These are phyloP conservation scores for Oehlia diaphana DNA, from an alignment of 192 early-diverging fungal species.

Conservation along the genomic window DNA sequence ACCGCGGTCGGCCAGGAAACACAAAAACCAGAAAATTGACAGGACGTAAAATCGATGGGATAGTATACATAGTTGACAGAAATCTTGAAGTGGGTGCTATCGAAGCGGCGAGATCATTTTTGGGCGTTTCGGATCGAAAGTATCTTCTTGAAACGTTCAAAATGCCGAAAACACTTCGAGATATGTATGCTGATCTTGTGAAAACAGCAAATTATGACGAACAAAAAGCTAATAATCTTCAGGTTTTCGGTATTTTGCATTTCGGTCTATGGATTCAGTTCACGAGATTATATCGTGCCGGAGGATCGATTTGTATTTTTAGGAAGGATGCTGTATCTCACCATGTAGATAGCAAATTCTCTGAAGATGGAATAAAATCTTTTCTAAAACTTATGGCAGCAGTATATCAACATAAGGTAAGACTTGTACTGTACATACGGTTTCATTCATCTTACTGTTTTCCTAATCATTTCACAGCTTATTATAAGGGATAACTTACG, in stretches of 20 bases:
- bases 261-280: constrained; percentile 23
- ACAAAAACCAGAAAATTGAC: constrained; percentile 13
- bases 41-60: constrained; percentile 23
- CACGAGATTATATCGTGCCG: constrained; percentile 9
- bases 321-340: constrained; percentile 19
- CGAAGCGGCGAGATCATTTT: constrained; percentile 12
- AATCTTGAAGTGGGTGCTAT: constrained; percentile 13
- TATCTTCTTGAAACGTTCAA: constrained; percentile 25
- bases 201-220: constrained; percentile 17
- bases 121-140: constrained; percentile 18
- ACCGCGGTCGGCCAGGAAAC: constrained; percentile 8
- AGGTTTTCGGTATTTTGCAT: constrained; percentile 26
- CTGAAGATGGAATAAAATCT: constrained; percentile 22
- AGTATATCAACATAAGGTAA: constrained; percentile 27
- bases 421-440: not conserved
- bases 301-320: constrained; percentile 26
- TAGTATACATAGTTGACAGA: constrained; percentile 10
- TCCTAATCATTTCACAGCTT: constrained; percentile 5
- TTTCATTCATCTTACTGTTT: not conserved
- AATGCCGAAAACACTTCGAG: constrained; percentile 21
- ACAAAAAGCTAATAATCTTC: constrained; percentile 22
- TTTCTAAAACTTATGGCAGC: constrained; percentile 19
- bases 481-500: constrained; percentile 12
- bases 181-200: constrained; percentile 25
- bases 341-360: constrained; percentile 24